A percentile compares a stretch with the other conserved stretches of the same genome.
Evolutionary conservation across 345 rosid species (phyloP).

Genomic region (Populus ilicifolia): DNA sequence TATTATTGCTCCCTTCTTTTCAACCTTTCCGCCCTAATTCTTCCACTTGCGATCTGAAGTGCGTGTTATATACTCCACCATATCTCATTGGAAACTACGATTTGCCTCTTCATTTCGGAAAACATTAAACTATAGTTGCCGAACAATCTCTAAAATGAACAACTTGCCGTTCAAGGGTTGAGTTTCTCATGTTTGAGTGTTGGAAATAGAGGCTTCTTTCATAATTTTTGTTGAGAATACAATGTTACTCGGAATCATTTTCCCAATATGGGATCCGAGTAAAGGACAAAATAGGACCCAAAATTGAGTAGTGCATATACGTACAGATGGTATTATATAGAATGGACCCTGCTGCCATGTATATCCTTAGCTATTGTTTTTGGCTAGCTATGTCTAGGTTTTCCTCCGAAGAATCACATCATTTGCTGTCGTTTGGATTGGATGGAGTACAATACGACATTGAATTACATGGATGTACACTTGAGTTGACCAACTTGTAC

Average conservation of each 20-base stretch:
- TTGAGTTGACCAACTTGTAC: conserved; percentile 4
- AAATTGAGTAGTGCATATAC: not conserved
- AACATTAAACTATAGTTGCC: not conserved
- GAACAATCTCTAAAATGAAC: not conserved
- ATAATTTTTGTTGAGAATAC: not conserved
- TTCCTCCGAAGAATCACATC: not conserved
- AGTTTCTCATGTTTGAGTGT: not conserved
- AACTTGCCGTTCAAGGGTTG: not conserved
- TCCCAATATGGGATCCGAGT: not conserved
- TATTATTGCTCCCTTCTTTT: not conserved
- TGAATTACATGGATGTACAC: not conserved
- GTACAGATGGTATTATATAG: not conserved
- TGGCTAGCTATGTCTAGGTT: too few relatives aligned
- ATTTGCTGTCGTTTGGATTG: not conserved
- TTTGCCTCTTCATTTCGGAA: not conserved
- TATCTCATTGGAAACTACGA: too few relatives aligned
- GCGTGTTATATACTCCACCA: not conserved
- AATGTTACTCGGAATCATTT: not conserved
- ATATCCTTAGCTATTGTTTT: conserved; percentile 1
- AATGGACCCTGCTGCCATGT: conserved; percentile 10
- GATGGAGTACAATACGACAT: not conserved
- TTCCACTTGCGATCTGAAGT: not conserved
- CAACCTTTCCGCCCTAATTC: not conserved
- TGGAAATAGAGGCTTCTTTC: not conserved
- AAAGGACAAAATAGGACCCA: conserved; percentile 10